Evolutionary conservation across 1,284 basidiomycete genomes (phyloP), one percentile per base, ranked within the genome.

Genomic region (Boletellus dicymbophilus): DNA sequence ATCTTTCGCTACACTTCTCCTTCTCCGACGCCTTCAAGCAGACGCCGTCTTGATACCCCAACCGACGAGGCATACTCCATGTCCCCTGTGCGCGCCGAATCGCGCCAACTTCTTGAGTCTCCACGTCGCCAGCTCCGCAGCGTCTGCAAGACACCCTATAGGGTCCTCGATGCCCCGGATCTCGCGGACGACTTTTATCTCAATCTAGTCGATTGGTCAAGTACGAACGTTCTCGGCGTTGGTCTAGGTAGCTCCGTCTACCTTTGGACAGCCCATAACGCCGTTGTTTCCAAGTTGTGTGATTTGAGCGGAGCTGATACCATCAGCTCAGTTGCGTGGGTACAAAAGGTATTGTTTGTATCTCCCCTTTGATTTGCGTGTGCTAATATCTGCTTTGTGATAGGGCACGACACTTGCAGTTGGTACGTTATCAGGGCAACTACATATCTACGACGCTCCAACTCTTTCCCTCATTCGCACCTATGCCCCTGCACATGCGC

Each of bases 101-200:
- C 85, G 57, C 85, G 93, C 45, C 79, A 81, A 39, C 76, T 98
- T n/a, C 81, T 99, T 38, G 83, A 95, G 54, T 90, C 86, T 47
- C 94, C 95, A 0, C 80, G 90, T 27, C 85, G 92, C 49, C 79
- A 88, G 46, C 79, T 93, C 3, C 82, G 96, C 28, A 86, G 80
- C 53, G 87, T 98, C 2, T 92, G 90, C 72, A 95, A 96, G 67
- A 97, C 96, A 0, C 97, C 97, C 0, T 99, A 96, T 76, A 89
- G 98, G 57, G 96, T 99, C 0, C 81, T 99, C 21, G 96, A 99
- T 66, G 97, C 97, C 2, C 97, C 96, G 0, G 95, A 98, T 55
- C 83, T 99, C 7, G 90, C 91, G 56, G 96, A 99, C 68, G 97
- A 99, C 67, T 99, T 98, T 70, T 99, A 99, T 64, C 86, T 99